Evolutionary conservation across 2,329 filamentous ascomycete species (phyloP).

Genomic region (Leptographium radiaticola): DNA sequence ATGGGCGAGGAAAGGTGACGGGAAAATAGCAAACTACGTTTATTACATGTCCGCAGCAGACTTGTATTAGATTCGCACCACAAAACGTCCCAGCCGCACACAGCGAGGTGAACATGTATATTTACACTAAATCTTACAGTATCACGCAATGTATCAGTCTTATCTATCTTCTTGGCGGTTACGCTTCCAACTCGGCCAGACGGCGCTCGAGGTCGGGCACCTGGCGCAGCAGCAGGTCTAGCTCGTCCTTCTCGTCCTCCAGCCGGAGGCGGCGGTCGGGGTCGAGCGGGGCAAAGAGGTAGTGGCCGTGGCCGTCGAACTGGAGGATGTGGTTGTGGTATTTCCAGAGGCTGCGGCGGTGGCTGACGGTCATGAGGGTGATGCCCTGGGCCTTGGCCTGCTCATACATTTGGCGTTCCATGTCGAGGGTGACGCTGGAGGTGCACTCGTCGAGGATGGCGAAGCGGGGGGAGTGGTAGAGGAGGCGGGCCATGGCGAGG

Average conservation of each 20-base stretch:
- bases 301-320: conserved; percentile 89
- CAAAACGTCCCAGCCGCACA: no score
- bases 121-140: no score
- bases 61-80: no score
- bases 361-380: conserved; percentile 93
- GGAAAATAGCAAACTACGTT: no score
- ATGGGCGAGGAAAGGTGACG: no score
- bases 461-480: conserved; percentile 86
- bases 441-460: conserved; percentile 97
- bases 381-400: conserved; percentile 84
- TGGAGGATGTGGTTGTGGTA: conserved; percentile 92
- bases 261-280: conserved; percentile 72
- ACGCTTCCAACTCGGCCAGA: conserved; percentile 58
- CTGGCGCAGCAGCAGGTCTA: conserved; percentile 72
- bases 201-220: conserved; percentile 81
- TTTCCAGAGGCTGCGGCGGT: conserved; percentile 85
- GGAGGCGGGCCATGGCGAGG: conserved; percentile 88
- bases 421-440: conserved; percentile 84
- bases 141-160: no score
- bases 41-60: no score
- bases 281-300: conserved; percentile 80
- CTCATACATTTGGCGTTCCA: conserved; percentile 94
- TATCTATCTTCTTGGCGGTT: no score
- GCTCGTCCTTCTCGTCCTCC: conserved; percentile 93
- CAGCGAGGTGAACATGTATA: no score